phyloP scores from a whole-genome alignment of 1,139 yeast species.

The Hansenula sp. region DNA sequence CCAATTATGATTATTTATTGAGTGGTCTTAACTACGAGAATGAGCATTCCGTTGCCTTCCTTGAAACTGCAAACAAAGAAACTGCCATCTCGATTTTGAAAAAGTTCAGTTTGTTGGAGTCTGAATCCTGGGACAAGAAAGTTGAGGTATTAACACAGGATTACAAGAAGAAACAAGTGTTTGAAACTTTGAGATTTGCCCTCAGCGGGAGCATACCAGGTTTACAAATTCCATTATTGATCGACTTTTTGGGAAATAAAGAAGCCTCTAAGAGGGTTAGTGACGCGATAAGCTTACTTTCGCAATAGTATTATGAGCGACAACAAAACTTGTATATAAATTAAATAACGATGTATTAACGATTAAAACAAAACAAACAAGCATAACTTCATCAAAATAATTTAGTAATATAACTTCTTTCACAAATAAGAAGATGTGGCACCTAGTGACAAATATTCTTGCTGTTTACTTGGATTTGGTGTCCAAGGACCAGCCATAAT shows the following conservation, averaged over 20 bases:
- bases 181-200: constrained; percentile 63
- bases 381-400: background rate
- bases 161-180: constrained; percentile 45
- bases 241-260: constrained; percentile 51
- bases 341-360: background rate
- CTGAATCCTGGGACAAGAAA: constrained; percentile 20
- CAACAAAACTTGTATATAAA: background rate
- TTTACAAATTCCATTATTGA: constrained; percentile 55
- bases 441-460: constrained; percentile 29
- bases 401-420: background rate
- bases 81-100: constrained; percentile 16
- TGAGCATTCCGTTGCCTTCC: constrained; percentile 20
- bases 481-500: constrained; percentile 66
- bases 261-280: constrained; percentile 38
- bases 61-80: constrained; percentile 13
- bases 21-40: constrained; percentile 32
- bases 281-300: constrained; percentile 18
- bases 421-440: constrained; percentile 26
- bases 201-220: constrained; percentile 76
- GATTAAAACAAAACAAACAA: background rate
- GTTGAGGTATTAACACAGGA: constrained; percentile 16
- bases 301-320: no score
- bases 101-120: constrained; percentile 9
- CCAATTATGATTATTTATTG: constrained; percentile 47
- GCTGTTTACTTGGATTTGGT: constrained; percentile 30